Evolutionary conservation across 169 alveolate species (phyloP).

Genomic region (Toxoplasma gondii): DNA sequence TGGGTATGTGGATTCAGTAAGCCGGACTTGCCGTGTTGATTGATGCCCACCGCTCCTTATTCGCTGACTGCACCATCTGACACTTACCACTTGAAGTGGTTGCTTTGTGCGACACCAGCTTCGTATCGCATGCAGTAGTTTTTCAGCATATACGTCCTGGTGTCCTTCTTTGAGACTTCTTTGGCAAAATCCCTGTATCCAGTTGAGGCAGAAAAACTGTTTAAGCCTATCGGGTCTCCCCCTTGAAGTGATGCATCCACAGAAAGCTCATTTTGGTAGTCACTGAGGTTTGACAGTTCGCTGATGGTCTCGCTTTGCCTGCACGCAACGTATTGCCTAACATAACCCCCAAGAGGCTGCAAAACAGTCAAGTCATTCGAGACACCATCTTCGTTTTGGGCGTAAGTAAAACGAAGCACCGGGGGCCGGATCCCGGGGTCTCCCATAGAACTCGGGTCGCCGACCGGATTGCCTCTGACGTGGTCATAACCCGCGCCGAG

Average conservation of each 20-base stretch:
- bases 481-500: conserved; percentile 85
- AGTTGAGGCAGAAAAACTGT: conserved; percentile 83
- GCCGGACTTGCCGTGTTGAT: too few species aligned
- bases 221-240: conserved; percentile 74
- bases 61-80: too few species aligned
- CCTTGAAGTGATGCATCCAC: conserved; percentile 78
- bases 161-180: conserved; percentile 70
- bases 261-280: conserved; percentile 78
- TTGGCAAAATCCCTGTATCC: conserved; percentile 79
- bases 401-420: conserved; percentile 75
- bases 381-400: conserved; percentile 67
- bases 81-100: conserved; percentile 45
- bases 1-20: too few species aligned
- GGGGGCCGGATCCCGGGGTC: conserved; percentile 88
- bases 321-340: conserved; percentile 83
- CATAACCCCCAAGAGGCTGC: conserved; percentile 84
- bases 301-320: conserved; percentile 79
- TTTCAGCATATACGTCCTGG: conserved; percentile 77
- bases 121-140: conserved; percentile 84
- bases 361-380: conserved; percentile 72
- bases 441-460: conserved; percentile 82
- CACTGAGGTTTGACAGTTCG: conserved; percentile 72
- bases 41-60: too few species aligned
- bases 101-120: conserved; percentile 77
- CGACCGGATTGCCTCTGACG: conserved; percentile 85